These are phyloP conservation scores for Aphelidium insulamus DNA, from an alignment of 371 early-diverging fungal species.

Conservation along the genomic window DNA sequence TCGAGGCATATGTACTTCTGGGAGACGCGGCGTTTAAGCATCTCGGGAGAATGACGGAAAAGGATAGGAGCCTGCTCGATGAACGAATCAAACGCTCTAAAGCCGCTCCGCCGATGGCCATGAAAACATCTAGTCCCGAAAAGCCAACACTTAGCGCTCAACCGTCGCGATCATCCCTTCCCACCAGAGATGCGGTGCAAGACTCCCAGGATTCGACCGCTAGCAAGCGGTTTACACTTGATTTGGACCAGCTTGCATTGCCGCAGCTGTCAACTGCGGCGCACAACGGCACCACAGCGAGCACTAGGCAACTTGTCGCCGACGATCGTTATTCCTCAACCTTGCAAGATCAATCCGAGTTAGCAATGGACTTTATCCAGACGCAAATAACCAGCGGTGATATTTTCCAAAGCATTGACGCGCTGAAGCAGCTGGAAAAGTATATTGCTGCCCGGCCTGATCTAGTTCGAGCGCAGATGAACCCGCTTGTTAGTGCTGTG, in stretches of 20 bases:
- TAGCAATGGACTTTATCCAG: slow-evolving; percentile 38
- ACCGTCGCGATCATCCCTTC: too few species aligned
- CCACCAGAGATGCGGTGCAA: too few species aligned
- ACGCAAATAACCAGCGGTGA: slow-evolving; percentile 52
- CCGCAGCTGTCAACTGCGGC: background rate
- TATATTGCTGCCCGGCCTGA: slow-evolving; percentile 26
- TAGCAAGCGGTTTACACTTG: background rate
- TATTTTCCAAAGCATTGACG: slow-evolving; percentile 41
- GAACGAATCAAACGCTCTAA: slow-evolving; percentile 42
- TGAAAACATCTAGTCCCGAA: background rate
- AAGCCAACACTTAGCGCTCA: too few species aligned
- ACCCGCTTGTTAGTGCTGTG: slow-evolving; percentile 44
- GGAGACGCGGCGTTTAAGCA: slow-evolving; percentile 49
- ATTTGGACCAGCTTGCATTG: slow-evolving; percentile 1
- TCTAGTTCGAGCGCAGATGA: slow-evolving; percentile 29
- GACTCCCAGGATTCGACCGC: background rate
- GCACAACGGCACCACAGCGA: background rate
- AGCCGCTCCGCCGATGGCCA: background rate
- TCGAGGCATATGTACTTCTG: slow-evolving; percentile 40
- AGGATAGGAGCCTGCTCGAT: slow-evolving; percentile 50
- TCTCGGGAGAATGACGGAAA: slow-evolving; percentile 45
- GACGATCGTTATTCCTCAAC: background rate
- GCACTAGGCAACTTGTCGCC: too few species aligned
- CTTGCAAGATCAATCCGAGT: slow-evolving; percentile 7
- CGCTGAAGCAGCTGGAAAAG: slow-evolving; percentile 52